These are phyloP conservation scores for Pichia terricola DNA, from an alignment of 1,139 yeast genomes.

Conservation along the genomic window DNA sequence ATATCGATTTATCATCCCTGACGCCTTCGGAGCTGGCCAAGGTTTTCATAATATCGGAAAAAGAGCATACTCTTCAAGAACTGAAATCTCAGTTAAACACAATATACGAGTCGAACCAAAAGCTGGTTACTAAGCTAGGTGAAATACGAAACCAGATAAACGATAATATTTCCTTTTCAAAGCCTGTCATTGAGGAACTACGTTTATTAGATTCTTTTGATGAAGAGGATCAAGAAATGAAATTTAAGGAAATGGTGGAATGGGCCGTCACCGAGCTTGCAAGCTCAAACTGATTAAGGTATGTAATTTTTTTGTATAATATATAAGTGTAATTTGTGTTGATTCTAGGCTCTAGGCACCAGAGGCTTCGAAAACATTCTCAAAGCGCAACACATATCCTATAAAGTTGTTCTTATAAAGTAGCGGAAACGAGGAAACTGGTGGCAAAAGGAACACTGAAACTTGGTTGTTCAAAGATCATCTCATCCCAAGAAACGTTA, in stretches of 20 bases:
- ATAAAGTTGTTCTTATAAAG: slow-evolving; percentile 8
- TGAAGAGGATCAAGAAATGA: slow-evolving; percentile 4
- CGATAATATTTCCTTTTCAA: slow-evolving; percentile 2
- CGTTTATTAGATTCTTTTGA: slow-evolving; percentile 4
- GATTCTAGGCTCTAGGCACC: too few relatives aligned
- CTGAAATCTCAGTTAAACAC: slow-evolving; percentile 1
- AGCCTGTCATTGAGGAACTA: slow-evolving; percentile 3
- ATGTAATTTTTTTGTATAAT: neutral
- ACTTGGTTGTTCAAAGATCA: slow-evolving; percentile 53
- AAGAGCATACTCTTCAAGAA: slow-evolving; percentile 1
- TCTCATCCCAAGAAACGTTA: slow-evolving; percentile 37
- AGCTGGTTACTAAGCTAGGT: slow-evolving; percentile 3
- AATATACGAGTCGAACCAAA: slow-evolving; percentile 1
- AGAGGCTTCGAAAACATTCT: too few relatives aligned
- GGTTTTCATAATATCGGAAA: slow-evolving; percentile 1
- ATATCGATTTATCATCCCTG: slow-evolving; percentile 4
- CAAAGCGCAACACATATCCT: too few relatives aligned
- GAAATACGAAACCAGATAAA: slow-evolving; percentile 1
- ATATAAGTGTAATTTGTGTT: too few relatives aligned
- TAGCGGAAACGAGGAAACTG: slow-evolving; percentile 56
- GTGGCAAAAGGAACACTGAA: slow-evolving; percentile 53
- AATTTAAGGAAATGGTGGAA: slow-evolving; percentile 7
- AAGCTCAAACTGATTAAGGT: neutral
- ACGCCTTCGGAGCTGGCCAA: slow-evolving; percentile 6
- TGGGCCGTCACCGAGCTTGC: slow-evolving; percentile 10